Evolutionary conservation across 345 rosid genomes (phyloP), one percentile per base, ranked within the genome.

Genomic region (Punica granatum): DNA sequence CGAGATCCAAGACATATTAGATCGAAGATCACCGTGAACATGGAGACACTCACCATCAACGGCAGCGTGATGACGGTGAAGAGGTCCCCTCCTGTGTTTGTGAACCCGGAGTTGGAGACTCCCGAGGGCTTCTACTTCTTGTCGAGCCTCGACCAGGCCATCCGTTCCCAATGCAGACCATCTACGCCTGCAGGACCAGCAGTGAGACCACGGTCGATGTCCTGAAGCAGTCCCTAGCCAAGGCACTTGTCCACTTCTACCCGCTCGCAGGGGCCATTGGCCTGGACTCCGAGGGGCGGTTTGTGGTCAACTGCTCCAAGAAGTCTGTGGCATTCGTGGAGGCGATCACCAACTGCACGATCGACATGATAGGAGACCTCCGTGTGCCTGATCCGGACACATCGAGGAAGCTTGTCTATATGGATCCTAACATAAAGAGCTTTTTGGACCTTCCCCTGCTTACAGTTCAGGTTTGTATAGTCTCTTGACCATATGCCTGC

Each of bases 181-280:
- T 74, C 26, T 71, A 70, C 18, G 33, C 64, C 64, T 77, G n/a
- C 60, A 28, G 63, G 60, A 56, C 39, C 5, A 31, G 63, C 23
- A 25, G 30, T 23, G 76, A 72, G 7, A 15, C 51, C 30, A 34
- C 70, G 6, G 32, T 25, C 1, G 73, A 74, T 6, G 64, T 53
- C 68, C 64, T 74, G 6, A 74, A 62, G 48, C 56, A 68, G n/a
- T 67, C 78, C 60, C 59, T 74, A 44, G 48, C 62, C 30, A 68
- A 78, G 60, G 70, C 71, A 43, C 59, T 74, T 14, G 78, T 71
- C 48, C 76, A 65, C 51, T 74, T 60, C 41, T 51, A 42, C 56
- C 81, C 76, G 1, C 64, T 72, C 14, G 54, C 72, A 0, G 82
- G 82, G 64, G 46, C 69, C 42, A 16, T 78, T 65, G 41, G 60